Evolutionary conservation across 495 filamentous ascomycete genomes (phyloP), one percentile per base, ranked within the genome.

Genomic region (Amphirosellinia nigrospora): DNA sequence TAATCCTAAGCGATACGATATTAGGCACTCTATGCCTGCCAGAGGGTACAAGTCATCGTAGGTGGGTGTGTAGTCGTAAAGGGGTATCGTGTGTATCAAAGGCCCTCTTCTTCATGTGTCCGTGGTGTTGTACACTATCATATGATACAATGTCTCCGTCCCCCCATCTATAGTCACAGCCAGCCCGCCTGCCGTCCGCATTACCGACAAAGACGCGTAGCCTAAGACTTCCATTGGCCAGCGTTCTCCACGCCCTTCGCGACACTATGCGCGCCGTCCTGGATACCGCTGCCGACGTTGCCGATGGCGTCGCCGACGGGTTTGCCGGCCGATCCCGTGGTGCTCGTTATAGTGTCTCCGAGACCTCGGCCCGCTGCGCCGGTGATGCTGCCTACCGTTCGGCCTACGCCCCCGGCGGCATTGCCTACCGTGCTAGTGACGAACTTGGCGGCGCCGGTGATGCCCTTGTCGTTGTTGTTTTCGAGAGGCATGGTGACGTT

Each of bases 371-470:
- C 86, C 1, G 88, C 89, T 4, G 90, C 90, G 48, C 91, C 91
- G 1, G 91, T 85, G 0, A 93, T 85, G 43, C 88, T 89, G 34
- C 91, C 91, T 8, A 89, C 87, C 1, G 91, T 93, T 68, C 89
- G 88, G 3, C 89, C 86, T 30, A 86, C 74, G 43, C 83, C 86
- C 45, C 84, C 84, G 36, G 85, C 84, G 0, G 82, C 85, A 76
- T 87, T 87, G 62, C 82, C 82, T 11, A 83, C 67, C 1, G 79
- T 90, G 43, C 88, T 88, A 6, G 92, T 79, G 8, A 90, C 90
- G 39, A 86, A 80, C 45, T 89, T 88, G 58, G 85, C 88, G 11
- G 89, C 89, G 67, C 90, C 91, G 7, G 90, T 87, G 11, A 91
- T 79, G 58, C 88, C 85, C 13, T 87, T 87, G 72, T 84, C 85